Percentiles rank a stretch among this genome's conserved stretches.
These are phyloP conservation scores for Nicotiana otophora DNA, from an alignment of 257 asterid species.

Conservation along the genomic window DNA sequence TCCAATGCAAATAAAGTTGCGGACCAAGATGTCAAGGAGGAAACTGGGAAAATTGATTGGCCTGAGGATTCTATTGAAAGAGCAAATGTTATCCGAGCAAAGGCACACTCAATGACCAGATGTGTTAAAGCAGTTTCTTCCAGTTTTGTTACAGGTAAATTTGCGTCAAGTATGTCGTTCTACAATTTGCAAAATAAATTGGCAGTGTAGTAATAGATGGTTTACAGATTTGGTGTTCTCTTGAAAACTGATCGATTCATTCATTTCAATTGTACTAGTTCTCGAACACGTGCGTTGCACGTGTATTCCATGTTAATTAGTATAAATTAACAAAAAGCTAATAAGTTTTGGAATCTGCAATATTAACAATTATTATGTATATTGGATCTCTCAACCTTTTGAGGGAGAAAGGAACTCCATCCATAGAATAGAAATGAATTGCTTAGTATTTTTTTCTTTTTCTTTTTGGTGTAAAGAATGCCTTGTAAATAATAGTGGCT, in stretches of 20 bases:
- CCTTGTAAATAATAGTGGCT: too few relatives aligned
- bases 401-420: too few relatives aligned
- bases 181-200: not conserved
- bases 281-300: too few relatives aligned
- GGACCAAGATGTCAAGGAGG: slow-evolving; percentile 51
- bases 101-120: slow-evolving; percentile 53
- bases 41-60: slow-evolving; percentile 58
- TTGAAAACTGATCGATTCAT: not conserved
- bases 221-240: not conserved
- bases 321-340: too few relatives aligned
- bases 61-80: slow-evolving; percentile 79
- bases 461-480: too few relatives aligned
- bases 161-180: not conserved
- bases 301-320: too few relatives aligned
- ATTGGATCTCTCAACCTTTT: too few relatives aligned
- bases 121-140: slow-evolving; percentile 56
- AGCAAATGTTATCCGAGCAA: slow-evolving; percentile 67
- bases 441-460: too few relatives aligned
- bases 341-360: too few relatives aligned
- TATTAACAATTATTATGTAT: too few relatives aligned
- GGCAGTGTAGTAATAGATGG: not conserved
- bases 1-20: slow-evolving; percentile 50
- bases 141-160: slow-evolving; percentile 74
- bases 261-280: not conserved
- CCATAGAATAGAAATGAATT: too few relatives aligned